Conservation (phyloP, 2,329 filamentous ascomycete genomes). For the Colletotrichum sansevieriae region DNA sequence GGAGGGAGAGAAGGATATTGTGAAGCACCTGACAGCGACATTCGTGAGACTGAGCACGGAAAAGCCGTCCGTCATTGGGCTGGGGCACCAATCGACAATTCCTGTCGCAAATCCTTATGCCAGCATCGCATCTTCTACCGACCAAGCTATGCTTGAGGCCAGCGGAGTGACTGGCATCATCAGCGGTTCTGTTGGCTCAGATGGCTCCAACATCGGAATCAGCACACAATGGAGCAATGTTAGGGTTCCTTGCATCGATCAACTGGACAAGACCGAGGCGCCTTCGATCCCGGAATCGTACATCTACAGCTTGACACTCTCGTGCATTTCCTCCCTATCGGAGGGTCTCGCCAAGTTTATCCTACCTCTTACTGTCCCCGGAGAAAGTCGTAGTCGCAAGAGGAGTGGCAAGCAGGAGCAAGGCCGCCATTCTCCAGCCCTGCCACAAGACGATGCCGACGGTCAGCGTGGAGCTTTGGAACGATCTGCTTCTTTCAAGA, state of each 20-base stretch:
- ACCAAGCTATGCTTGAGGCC: slow-evolving; percentile 91
- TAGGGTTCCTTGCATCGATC: slow-evolving; percentile 89
- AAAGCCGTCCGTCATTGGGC: slow-evolving; percentile 87
- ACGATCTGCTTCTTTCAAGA: slow-evolving; percentile 76
- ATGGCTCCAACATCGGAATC: slow-evolving; percentile 80
- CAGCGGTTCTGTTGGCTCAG: slow-evolving; percentile 75
- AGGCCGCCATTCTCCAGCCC: slow-evolving; percentile 58
- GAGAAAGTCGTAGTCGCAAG: slow-evolving; percentile 71
- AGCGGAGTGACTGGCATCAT: slow-evolving; percentile 91
- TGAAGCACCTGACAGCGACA: slow-evolving; percentile 85
- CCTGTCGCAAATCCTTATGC: slow-evolving; percentile 73
- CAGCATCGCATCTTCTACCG: slow-evolving; percentile 70
- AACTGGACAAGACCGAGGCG: slow-evolving; percentile 91
- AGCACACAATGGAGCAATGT: slow-evolving; percentile 93
- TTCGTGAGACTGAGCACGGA: slow-evolving; percentile 95
- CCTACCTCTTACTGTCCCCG: slow-evolving; percentile 87
- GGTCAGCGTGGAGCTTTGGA: slow-evolving; percentile 59
- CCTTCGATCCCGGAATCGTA: slow-evolving; percentile 91
- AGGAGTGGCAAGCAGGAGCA: slow-evolving; percentile 59
- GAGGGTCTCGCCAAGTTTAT: slow-evolving; percentile 95
- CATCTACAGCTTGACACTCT: slow-evolving; percentile 88
- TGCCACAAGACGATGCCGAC: slow-evolving; percentile 53
- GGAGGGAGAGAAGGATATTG: slow-evolving; percentile 78
- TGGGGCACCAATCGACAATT: slow-evolving; percentile 89
- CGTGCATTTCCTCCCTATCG: slow-evolving; percentile 90